Evolutionary conservation across 495 filamentous ascomycete species (phyloP).

Genomic region (Durotheca rogersii): DNA sequence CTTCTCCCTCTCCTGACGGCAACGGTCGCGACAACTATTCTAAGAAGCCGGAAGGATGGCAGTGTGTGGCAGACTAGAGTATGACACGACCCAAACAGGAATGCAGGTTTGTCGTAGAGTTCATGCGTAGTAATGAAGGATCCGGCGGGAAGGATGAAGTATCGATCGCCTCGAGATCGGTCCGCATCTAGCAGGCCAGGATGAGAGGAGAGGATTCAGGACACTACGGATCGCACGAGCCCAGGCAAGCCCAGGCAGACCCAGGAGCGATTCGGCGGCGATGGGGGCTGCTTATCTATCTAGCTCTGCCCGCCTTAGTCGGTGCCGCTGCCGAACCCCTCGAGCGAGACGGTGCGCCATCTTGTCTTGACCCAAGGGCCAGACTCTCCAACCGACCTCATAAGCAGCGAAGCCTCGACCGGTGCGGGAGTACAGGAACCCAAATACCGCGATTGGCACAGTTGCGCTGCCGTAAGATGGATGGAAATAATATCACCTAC

Average conservation of each 20-base stretch:
- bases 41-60: neutral
- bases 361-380: too few species aligned
- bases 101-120: slow-evolving; percentile 9
- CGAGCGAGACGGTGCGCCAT: too few species aligned
- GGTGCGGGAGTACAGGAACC: neutral
- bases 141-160: slow-evolving; percentile 24
- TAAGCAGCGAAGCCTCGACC: slow-evolving; percentile 3
- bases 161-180: slow-evolving; percentile 23
- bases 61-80: neutral
- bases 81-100: slow-evolving; percentile 12
- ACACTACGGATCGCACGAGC: slow-evolving; percentile 1
- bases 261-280: slow-evolving; percentile 2
- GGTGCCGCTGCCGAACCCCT: slow-evolving; percentile 5
- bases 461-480: too few species aligned
- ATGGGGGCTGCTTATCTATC: slow-evolving; percentile 1
- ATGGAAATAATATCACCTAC: too few species aligned
- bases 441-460: neutral
- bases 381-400: too few species aligned
- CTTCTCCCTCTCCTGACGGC: slow-evolving; percentile 1
- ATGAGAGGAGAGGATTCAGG: slow-evolving; percentile 6
- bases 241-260: neutral
- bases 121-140: slow-evolving; percentile 25
- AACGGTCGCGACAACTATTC: neutral
- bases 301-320: neutral
- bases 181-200: neutral